phyloP scores from a whole-genome alignment of 2,329 filamentous ascomycete species.

The Phialophora verrucosa region DNA sequence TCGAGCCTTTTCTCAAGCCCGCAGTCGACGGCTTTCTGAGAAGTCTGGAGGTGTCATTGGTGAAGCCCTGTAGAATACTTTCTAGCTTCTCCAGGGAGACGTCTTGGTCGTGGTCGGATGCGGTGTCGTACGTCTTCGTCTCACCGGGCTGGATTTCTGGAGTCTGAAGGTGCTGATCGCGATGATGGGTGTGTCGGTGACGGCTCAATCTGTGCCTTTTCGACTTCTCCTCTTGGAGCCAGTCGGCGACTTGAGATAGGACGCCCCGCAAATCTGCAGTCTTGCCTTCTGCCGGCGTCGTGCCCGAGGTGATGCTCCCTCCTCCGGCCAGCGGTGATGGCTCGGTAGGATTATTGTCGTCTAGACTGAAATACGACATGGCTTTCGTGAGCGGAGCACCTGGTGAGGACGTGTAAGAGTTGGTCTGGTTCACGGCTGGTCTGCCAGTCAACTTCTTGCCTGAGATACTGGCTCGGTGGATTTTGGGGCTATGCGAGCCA shows the following conservation, averaged over 20 bases:
- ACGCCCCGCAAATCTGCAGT: constrained; percentile 48
- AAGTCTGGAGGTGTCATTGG: constrained; percentile 43
- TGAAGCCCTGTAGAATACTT: constrained; percentile 63
- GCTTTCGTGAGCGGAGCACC: constrained; percentile 20
- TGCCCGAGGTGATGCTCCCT: constrained; percentile 16
- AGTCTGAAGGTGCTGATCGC: constrained; percentile 46
- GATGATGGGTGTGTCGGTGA: constrained; percentile 50
- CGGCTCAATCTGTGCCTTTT: constrained; percentile 66
- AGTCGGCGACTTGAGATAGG: constrained; percentile 76
- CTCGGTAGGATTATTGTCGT: constrained; percentile 14
- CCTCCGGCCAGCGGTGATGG: constrained; percentile 3
- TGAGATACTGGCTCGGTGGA: constrained; percentile 40
- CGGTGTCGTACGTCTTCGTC: constrained; percentile 8
- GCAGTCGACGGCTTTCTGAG: constrained; percentile 40
- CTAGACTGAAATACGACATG: constrained; percentile 36
- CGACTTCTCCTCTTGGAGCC: constrained; percentile 79
- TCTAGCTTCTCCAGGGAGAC: constrained; percentile 81
- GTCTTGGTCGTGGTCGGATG: constrained; percentile 22
- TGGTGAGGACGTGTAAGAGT: constrained; percentile 29
- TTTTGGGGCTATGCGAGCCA: constrained; percentile 28
- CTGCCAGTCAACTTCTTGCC: constrained; percentile 41
- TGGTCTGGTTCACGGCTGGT: constrained; percentile 26
- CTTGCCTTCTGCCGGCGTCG: constrained; percentile 31
- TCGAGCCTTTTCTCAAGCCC: constrained; percentile 50
- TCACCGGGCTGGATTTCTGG: constrained; percentile 28